Evolutionary conservation across 768 basidiomycete species (phyloP).

Genomic region (Tricholoma matsutake): DNA sequence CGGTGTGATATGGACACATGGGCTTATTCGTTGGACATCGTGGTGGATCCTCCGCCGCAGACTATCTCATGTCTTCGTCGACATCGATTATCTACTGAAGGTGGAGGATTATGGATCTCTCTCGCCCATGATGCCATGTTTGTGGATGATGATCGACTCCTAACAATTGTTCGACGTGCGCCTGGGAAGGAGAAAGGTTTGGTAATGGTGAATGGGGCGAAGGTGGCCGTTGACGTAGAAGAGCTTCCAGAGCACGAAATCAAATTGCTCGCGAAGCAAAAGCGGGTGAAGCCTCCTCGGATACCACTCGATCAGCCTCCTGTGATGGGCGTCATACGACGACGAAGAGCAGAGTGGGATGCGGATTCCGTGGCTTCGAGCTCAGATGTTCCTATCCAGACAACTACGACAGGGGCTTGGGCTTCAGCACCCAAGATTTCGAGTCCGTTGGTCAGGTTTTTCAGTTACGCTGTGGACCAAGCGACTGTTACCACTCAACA

Average conservation of each 20-base stretch:
- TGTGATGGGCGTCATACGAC: constrained; percentile 67
- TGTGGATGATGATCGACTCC: constrained; percentile 71
- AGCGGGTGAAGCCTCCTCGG: constrained; percentile 79
- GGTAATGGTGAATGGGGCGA: constrained; percentile 88
- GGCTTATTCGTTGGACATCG: constrained; percentile 79
- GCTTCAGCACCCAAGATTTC: constrained; percentile 62
- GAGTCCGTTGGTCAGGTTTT: constrained; percentile 68
- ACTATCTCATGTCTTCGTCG: constrained; percentile 79
- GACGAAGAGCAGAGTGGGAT: constrained; percentile 71
- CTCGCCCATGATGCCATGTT: constrained; percentile 83
- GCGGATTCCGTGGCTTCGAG: constrained; percentile 39
- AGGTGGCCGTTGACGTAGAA: constrained; percentile 81
- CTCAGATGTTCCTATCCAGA: constrained; percentile 15
- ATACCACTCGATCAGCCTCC: constrained; percentile 94
- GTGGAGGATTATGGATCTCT: constrained; percentile 94
- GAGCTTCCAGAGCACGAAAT: constrained; percentile 86
- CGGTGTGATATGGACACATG: constrained; percentile 91
- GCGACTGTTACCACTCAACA: constrained; percentile 71
- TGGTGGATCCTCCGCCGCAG: constrained; percentile 90
- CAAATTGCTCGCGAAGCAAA: constrained; percentile 77
- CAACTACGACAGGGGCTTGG: constrained; percentile 33
- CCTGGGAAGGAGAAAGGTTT: constrained; percentile 76
- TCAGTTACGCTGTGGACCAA: constrained; percentile 72
- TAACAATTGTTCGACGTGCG: constrained; percentile 72
- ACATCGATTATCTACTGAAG: constrained; percentile 80